Evolutionary conservation across 768 basidiomycete genomes (phyloP).

Genomic region (Gloeophyllum trabeum): DNA sequence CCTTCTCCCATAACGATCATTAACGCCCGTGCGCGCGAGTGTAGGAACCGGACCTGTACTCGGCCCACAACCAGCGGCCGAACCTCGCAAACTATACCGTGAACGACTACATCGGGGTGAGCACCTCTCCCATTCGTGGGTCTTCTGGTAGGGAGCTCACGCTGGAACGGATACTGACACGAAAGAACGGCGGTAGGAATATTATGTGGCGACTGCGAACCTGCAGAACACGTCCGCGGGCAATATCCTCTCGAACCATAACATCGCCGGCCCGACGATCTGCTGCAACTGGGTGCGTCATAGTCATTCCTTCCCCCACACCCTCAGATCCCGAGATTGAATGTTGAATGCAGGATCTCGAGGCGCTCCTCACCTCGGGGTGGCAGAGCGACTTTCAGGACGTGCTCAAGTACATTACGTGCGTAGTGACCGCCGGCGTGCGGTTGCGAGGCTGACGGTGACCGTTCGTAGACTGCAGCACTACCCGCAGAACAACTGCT

Average conservation of each 20-base stretch:
- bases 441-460: too few relatives aligned
- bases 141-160: too few relatives aligned
- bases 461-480: conserved; percentile 30
- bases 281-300: conserved; percentile 48
- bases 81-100: conserved; percentile 33
- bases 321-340: neutral
- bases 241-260: conserved; percentile 23
- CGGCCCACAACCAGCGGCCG: conserved; percentile 27
- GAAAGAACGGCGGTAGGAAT: too few relatives aligned
- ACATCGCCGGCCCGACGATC: conserved; percentile 37
- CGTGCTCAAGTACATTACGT: conserved; percentile 33
- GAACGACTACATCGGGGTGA: conserved; percentile 31
- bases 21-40: neutral
- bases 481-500: conserved; percentile 40
- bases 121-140: conserved; percentile 8
- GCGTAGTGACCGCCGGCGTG: neutral
- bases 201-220: conserved; percentile 23
- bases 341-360: conserved; percentile 31
- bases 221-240: conserved; percentile 26
- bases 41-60: conserved; percentile 54
- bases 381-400: conserved; percentile 23
- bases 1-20: neutral
- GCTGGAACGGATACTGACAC: too few relatives aligned
- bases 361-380: conserved; percentile 29
- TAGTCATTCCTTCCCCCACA: conserved; percentile 11